Evolutionary conservation across 371 early-diverging fungal genomes (phyloP).

Genomic region (Syncephalastrum sp.): DNA sequence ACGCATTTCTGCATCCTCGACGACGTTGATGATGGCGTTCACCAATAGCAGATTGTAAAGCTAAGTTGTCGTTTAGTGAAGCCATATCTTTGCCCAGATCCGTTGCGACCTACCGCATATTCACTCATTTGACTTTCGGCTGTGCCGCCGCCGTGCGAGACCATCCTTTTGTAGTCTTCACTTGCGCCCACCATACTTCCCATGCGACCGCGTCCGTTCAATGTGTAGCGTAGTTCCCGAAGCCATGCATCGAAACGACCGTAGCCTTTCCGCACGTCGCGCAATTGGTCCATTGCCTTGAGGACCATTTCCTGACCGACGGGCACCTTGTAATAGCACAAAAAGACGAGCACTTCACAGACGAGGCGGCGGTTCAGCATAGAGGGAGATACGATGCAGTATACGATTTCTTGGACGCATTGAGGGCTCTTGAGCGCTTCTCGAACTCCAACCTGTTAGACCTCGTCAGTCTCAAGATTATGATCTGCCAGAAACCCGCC

Average conservation of each 20-base stretch:
- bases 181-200: slow-evolving; percentile 84
- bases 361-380: slow-evolving; percentile 73
- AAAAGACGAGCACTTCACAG: slow-evolving; percentile 78
- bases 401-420: slow-evolving; percentile 70
- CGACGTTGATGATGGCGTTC: slow-evolving; percentile 80
- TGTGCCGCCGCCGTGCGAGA: slow-evolving; percentile 41
- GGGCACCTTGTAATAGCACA: slow-evolving; percentile 79
- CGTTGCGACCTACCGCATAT: slow-evolving; percentile 53
- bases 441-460: slow-evolving; percentile 67
- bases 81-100: background rate
- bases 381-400: slow-evolving; percentile 75
- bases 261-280: slow-evolving; percentile 52
- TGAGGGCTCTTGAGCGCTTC: slow-evolving; percentile 72
- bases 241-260: slow-evolving; percentile 86
- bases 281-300: slow-evolving; percentile 64
- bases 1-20: slow-evolving; percentile 76
- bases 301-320: slow-evolving; percentile 74
- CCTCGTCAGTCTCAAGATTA: background rate
- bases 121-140: slow-evolving; percentile 77
- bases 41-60: slow-evolving; percentile 80
- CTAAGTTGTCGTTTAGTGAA: slow-evolving; percentile 11
- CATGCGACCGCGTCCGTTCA: slow-evolving; percentile 81
- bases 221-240: slow-evolving; percentile 62
- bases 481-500: background rate
- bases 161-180: slow-evolving; percentile 69